Evolutionary conservation across 352 stramenopile species (phyloP), one percentile per base, ranked within the genome.

Genomic region (Stephanocyclus meneghinianus): DNA sequence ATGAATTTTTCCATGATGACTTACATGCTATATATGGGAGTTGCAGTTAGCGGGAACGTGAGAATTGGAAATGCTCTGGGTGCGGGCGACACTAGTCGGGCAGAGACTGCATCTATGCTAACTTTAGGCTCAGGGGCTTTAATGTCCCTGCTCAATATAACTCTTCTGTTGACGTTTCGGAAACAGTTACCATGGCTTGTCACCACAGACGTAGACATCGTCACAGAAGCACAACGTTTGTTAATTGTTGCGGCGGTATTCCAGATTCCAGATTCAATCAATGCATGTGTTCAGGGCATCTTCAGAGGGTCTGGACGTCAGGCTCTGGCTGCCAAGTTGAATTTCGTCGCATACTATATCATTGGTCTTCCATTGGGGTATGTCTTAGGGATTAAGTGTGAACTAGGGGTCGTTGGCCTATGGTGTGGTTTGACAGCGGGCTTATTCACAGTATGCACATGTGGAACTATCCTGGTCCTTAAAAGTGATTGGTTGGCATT

Each of bases 1-100:
- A 83, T 88, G 57, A 95, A 93, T 60, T 89, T 96, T 18, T 87
- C 91, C 10, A 88, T 85, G 40, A 78, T 96, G 30, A 91, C 86
- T 37, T 91, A 86, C 9, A 87, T 96, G 53, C 89, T 95, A 57
- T 95, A 95, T 71, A 77, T 91, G 9, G 91, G 90, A 13, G 85
- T 91, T 59, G 82, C 85, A 2, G 81, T 96, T 29, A 89, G 93
- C 13, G 93, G 90, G 16, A 96, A 91, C 7, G 87, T 96, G 42
- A 86, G 92, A 8, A 91, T 96, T 13, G 94, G 94, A 6, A 96
- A 96, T 72, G 94, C 94, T 2, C 76, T 96, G 7, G 93, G 94
- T 11, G 93, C 91, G 0, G 95, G 95, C 44, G 91, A 96, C 21
- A 48, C 59, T 83, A 91, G 9, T 67, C 85, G 91, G 16, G 93